phyloP scores from a whole-genome alignment of 345 rosid species.

The Citrus maxima region DNA sequence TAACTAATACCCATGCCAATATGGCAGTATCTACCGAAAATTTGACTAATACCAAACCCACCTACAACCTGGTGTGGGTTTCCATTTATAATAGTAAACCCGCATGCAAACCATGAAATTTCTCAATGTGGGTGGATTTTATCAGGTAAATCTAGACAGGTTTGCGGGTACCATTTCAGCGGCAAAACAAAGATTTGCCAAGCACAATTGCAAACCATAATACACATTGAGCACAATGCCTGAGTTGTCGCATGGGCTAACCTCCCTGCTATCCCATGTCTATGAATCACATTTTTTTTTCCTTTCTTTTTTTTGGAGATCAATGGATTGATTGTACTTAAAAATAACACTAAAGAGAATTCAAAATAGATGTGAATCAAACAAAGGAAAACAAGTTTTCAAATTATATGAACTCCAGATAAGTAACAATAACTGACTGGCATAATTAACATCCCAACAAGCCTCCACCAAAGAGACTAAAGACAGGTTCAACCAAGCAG shows the following conservation, averaged over 20 bases:
- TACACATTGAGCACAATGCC: too few relatives aligned
- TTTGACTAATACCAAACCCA: too few relatives aligned
- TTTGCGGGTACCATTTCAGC: too few relatives aligned
- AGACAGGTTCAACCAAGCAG: constrained; percentile 18
- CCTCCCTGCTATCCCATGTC: not conserved
- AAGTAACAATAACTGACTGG: constrained; percentile 11
- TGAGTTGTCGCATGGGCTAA: not conserved
- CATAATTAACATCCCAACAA: constrained; percentile 14
- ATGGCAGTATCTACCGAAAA: rapidly evolving
- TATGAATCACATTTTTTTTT: not conserved
- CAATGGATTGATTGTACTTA: not conserved
- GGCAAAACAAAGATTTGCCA: too few relatives aligned
- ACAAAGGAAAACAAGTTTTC: not conserved
- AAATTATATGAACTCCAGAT: constrained; percentile 9
- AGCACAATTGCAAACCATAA: too few relatives aligned
- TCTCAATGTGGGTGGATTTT: too few relatives aligned
- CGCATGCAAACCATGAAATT: too few relatives aligned
- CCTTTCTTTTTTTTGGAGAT: not conserved
- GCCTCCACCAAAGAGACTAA: not conserved
- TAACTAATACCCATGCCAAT: too few relatives aligned
- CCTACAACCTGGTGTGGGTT: rapidly evolving
- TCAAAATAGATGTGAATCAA: not conserved
- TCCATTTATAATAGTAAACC: too few relatives aligned
- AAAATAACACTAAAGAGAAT: not conserved
- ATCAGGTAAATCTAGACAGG: too few relatives aligned